A percentile compares a stretch with the other conserved stretches of the same genome.
Conservation (phyloP, 2,329 filamentous ascomycete genomes). For the Fonsecaea monophora region DNA sequence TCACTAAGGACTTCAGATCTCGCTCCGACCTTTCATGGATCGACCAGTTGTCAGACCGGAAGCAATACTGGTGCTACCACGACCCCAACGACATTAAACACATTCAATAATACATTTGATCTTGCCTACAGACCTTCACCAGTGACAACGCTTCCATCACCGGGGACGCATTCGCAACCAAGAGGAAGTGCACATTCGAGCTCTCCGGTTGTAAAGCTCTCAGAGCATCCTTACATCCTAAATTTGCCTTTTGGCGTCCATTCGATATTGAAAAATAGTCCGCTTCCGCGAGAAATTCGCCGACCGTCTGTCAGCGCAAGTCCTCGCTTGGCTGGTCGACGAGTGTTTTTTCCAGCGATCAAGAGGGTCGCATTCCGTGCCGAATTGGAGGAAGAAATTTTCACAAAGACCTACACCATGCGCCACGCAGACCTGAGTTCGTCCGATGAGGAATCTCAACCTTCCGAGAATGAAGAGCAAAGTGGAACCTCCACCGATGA, state of each 20-base stretch:
- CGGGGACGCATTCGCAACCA: constrained; percentile 18
- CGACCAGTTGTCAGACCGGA: constrained; percentile 50
- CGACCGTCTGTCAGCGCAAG: constrained; percentile 48
- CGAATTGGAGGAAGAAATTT: constrained; percentile 65
- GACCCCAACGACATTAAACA: constrained; percentile 67
- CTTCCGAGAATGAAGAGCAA: constrained; percentile 28
- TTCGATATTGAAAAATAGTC: constrained; percentile 57
- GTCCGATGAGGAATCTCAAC: constrained; percentile 32
- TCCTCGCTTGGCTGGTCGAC: constrained; percentile 48
- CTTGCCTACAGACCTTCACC: constrained; percentile 49
- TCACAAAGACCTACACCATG: constrained; percentile 61
- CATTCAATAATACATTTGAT: constrained; percentile 66
- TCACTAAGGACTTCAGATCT: constrained; percentile 64
- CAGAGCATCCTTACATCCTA: constrained; percentile 45
- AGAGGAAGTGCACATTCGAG: constrained; percentile 39
- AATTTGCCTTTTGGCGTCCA: constrained; percentile 53
- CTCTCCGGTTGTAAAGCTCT: constrained; percentile 19
- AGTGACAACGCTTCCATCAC: constrained; percentile 46
- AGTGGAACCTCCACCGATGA: constrained; percentile 16
- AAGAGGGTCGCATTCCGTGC: constrained; percentile 65
- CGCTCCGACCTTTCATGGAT: constrained; percentile 60
- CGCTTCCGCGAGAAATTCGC: constrained; percentile 45
- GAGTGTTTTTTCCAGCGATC: constrained; percentile 59
- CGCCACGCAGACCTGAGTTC: constrained; percentile 61
- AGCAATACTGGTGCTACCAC: constrained; percentile 43